Base-by-base conservation (phyloP, 1,139 yeast genomes). In the Sugiyamaella sp. region DNA sequence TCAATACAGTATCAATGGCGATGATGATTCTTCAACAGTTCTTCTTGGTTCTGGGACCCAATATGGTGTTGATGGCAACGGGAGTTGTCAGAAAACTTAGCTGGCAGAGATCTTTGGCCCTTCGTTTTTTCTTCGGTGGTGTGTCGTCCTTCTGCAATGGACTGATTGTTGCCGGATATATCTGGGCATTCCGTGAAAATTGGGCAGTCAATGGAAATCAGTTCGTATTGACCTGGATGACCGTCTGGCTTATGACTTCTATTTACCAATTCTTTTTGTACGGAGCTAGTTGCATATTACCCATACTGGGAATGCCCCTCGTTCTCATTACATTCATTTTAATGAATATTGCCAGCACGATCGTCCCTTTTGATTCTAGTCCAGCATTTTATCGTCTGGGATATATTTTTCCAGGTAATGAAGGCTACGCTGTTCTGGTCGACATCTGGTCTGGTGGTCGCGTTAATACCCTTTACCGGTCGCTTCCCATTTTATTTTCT, bases 351-450 rank as follows among this genome's bases (percentile, higher is more conserved):
- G 45, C 58, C 8, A 33, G 54, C 19, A 50, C 55, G 1, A 25
- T 54, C 20, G 9, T 39, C 6, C 62, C 62, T 12, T 39, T 57
- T 21, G 51, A 52, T 4, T 21, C 52, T 17, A 41, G 32, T 9
- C 57, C 62, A 1, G 55, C 53, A 3, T 59, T 59, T 46, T 59
- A 49, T 25, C 57, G 49, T 9, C 46, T 53, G 57, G 54, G 53
- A 1, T 52, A 48, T 21, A 55, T 56, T 1, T 39, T 58, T 2
- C 62, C 60, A 9, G 48, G 52, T 14, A 46, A 82, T 60, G 74
- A 80, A 56, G 85, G 86, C 0, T 82, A 82, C 60, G 76, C 80
- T 17, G 84, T 85, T 2, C 80, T 81, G 2, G 80, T 85, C 65
- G 86, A 82, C 62, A 66, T 74, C n/a, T 74, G 59, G 76, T 73